Conservation (phyloP, 495 filamentous ascomycete species). For the Hypoxylon trugodes region DNA sequence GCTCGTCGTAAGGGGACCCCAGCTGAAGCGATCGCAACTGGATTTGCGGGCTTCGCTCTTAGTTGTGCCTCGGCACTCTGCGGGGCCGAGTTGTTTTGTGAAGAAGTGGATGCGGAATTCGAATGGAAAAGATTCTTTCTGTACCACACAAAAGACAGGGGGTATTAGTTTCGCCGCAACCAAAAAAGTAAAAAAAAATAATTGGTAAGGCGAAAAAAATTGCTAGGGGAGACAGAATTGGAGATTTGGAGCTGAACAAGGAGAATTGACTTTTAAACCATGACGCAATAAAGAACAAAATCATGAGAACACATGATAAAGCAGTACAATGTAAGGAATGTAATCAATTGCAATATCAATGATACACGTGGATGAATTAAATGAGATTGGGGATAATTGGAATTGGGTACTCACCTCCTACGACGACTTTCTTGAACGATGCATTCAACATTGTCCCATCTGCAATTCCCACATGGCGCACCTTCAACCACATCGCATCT, state of each 20-base stretch:
- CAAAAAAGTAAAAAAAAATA: slow-evolving; percentile 22
- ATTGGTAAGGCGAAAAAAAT: background rate
- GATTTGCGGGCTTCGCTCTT: slow-evolving; percentile 47
- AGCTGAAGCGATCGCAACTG: slow-evolving; percentile 42
- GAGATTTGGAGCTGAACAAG: slow-evolving; percentile 17
- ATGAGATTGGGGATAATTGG: slow-evolving; percentile 4
- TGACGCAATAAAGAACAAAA: slow-evolving; percentile 27
- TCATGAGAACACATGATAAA: too few relatives aligned
- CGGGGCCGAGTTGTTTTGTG: slow-evolving; percentile 35
- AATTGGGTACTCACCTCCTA: slow-evolving; percentile 71
- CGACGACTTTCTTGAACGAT: slow-evolving; percentile 90
- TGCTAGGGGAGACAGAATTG: too few relatives aligned
- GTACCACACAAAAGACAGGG: slow-evolving; percentile 38
- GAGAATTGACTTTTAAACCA: slow-evolving; percentile 9
- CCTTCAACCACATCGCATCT: slow-evolving; percentile 92
- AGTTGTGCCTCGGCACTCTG: slow-evolving; percentile 50
- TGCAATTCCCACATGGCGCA: slow-evolving; percentile 88
- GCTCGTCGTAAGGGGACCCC: slow-evolving; percentile 32
- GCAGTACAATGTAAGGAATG: slow-evolving; percentile 10
- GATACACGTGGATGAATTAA: background rate
- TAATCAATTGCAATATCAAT: slow-evolving; percentile 6
- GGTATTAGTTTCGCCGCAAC: slow-evolving; percentile 34
- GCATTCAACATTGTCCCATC: slow-evolving; percentile 87
- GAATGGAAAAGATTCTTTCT: slow-evolving; percentile 53
- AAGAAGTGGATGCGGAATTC: slow-evolving; percentile 32